Conservation (phyloP, 495 filamentous ascomycete species). For the Penicillium goetzii region DNA sequence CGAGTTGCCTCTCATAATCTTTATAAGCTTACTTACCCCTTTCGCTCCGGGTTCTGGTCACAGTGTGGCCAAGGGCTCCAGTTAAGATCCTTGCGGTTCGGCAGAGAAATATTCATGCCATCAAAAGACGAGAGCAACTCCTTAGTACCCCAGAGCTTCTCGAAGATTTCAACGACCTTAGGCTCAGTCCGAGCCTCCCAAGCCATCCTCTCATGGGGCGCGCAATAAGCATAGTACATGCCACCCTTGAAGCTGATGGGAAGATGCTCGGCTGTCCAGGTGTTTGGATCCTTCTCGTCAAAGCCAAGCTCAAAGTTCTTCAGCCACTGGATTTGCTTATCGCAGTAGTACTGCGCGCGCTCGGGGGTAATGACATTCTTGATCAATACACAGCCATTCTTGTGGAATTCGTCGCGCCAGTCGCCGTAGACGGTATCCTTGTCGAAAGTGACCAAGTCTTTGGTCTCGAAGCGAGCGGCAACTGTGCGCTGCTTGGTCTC, state of each 20-base stretch:
- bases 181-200: slow-evolving; percentile 47
- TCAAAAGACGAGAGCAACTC: slow-evolving; percentile 47
- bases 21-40: slow-evolving; percentile 23
- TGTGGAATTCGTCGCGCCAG: slow-evolving; percentile 45
- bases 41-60: slow-evolving; percentile 43
- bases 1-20: neutral
- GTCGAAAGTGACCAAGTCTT: neutral
- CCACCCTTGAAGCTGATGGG: slow-evolving; percentile 44
- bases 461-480: slow-evolving; percentile 8
- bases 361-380: slow-evolving; percentile 24
- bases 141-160: slow-evolving; percentile 45
- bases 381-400: slow-evolving; percentile 38
- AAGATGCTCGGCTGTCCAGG: slow-evolving; percentile 45
- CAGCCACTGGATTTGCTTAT: slow-evolving; percentile 45
- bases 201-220: slow-evolving; percentile 35
- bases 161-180: slow-evolving; percentile 42
- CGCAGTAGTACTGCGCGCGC: slow-evolving; percentile 36
- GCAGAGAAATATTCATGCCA: slow-evolving; percentile 41
- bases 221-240: slow-evolving; percentile 37
- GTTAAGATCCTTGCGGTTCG: slow-evolving; percentile 33
- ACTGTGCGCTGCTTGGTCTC: slow-evolving; percentile 3
- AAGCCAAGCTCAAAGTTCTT: slow-evolving; percentile 41
- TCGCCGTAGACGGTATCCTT: slow-evolving; percentile 12
- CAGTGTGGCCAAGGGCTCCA: slow-evolving; percentile 45
- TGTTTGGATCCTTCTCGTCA: slow-evolving; percentile 28